Conservation (phyloP, 768 basidiomycete species). For the Lepiota venenata region DNA sequence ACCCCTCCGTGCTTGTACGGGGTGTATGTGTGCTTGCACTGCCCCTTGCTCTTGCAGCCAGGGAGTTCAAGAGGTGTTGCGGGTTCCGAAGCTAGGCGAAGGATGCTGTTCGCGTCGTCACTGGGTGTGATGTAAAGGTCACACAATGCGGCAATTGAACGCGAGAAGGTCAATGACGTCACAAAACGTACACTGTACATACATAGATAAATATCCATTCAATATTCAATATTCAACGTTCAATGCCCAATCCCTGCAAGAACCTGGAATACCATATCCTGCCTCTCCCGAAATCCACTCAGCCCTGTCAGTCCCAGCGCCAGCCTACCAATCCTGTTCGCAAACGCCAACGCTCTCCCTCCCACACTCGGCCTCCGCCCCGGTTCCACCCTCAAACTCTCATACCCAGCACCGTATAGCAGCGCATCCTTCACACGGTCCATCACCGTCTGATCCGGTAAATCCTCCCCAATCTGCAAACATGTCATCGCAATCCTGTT, state of each 20-base stretch:
- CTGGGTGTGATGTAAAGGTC: too few species aligned
- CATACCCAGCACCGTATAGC: conserved; percentile 53
- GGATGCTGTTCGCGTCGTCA: too few species aligned
- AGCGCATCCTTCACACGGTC: conserved; percentile 59
- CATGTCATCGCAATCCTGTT: conserved; percentile 44
- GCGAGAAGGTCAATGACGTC: too few species aligned
- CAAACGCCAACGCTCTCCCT: conserved; percentile 65
- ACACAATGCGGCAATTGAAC: too few species aligned
- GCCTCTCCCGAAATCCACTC: conserved; percentile 68
- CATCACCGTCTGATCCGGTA: conserved; percentile 44
- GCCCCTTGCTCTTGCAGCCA: too few species aligned
- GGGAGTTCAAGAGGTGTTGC: too few species aligned
- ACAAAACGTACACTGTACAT: too few species aligned
- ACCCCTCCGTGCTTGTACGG: too few species aligned
- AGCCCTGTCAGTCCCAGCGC: conserved; percentile 69
- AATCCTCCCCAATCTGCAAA: conserved; percentile 30
- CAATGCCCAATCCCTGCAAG: conserved; percentile 43
- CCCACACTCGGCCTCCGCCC: conserved; percentile 49
- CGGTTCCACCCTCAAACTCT: conserved; percentile 26
- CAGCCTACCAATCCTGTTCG: conserved; percentile 74
- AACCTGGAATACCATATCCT: conserved; percentile 68
- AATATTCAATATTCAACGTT: too few species aligned
- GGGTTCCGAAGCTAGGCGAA: too few species aligned
- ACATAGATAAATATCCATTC: too few species aligned
- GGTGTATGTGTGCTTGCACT: too few species aligned